phyloP scores from a whole-genome alignment of 1,284 basidiomycete species.

The Rhodotorula glutinis region DNA sequence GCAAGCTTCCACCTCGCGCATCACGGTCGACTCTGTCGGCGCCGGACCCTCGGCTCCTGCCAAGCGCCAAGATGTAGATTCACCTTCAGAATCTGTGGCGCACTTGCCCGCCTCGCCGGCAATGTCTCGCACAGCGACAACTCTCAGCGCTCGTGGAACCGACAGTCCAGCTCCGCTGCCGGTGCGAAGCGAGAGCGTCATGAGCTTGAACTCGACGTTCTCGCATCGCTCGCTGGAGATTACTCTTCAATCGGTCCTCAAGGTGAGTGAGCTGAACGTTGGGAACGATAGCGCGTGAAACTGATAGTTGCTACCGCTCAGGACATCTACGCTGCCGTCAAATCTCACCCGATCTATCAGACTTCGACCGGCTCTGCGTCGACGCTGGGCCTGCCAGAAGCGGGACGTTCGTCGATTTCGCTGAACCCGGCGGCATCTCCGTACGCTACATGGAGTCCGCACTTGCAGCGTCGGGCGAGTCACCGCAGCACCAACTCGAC shows the following conservation, averaged over 20 bases:
- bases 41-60: no score
- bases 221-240: constrained; percentile 60
- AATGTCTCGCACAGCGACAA: neutral
- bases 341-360: constrained; percentile 83
- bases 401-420: constrained; percentile 12
- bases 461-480: constrained; percentile 34
- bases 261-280: constrained; percentile 54
- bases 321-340: constrained; percentile 90
- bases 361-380: constrained; percentile 51
- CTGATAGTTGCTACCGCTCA: constrained; percentile 40
- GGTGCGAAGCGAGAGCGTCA: constrained; percentile 4
- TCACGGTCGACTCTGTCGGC: no score
- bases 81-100: constrained; percentile 1
- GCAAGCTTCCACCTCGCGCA: no score
- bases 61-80: neutral
- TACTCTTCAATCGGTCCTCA: constrained; percentile 79
- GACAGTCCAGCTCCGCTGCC: neutral
- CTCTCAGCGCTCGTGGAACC: neutral
- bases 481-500: constrained; percentile 32
- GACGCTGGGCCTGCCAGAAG: constrained; percentile 1
- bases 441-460: constrained; percentile 37
- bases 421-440: constrained; percentile 32
- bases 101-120: neutral
- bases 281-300: no score
- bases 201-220: constrained; percentile 5